Evolutionary conservation across 495 filamentous ascomycete genomes (phyloP), one percentile per base, ranked within the genome.

Genomic region (Platismatia glauca): DNA sequence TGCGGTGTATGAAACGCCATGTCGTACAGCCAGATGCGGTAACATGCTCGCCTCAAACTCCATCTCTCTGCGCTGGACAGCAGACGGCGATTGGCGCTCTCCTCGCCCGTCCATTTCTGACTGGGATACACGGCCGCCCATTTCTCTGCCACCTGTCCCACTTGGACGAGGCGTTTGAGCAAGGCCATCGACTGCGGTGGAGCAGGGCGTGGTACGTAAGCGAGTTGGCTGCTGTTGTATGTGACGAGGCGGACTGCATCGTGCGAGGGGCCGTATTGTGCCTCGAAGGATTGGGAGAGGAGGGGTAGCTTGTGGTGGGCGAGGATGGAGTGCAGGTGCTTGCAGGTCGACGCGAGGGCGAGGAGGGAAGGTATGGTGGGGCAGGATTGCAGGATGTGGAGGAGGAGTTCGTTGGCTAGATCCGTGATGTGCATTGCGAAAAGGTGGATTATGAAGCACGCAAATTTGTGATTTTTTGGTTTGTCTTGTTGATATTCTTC

Each of bases 101-200:
- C 74, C 12, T 77, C 65, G 29, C 63, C 63, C 37, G 78, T 78
- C 84, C 89, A 92, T 62, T 84, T 83, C 64, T 87, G 80, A 58
- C 83, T 75, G 6, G 88, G 88, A 70, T 88, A 93, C 35, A 89
- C 76, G 12, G 75, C 72, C 66, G 84, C 81, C 87, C 87, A 90
- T 62, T 78, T 76, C 65, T 79, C 77, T 39, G 88, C 82, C 5
- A 83, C 72, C 27, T 75, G 73, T 43, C 88, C 88, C 9, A 83
- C 74, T 22, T 72, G 68, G 13, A 88, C 68, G 58, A 89, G 72
- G 66, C 85, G 83, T 66, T 77, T 72, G 35, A 87, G 74, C 7
- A 86, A 76, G 7, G 82, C 73, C 60, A 79, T 69, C 0, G 84
- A 84, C 60, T 84, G 68, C 2, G 74, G 71, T 27, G 76, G 77